Evolutionary conservation across 139 green algal species (phyloP), one percentile per base, ranked within the genome.

Genomic region (Pleodorina starrii): DNA sequence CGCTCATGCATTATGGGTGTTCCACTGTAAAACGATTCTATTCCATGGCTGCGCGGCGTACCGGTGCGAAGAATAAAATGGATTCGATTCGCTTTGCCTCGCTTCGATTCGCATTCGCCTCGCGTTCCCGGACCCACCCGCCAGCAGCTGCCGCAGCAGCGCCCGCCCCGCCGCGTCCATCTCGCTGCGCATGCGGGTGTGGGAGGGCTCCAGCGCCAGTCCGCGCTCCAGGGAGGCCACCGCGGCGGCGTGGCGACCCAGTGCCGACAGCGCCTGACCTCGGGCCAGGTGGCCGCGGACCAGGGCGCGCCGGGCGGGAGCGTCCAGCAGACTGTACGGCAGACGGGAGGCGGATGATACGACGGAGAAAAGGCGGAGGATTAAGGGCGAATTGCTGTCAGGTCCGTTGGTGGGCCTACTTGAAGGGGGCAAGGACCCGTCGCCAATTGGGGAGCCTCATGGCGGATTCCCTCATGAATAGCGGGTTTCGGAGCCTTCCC

Each of bases 221-320:
- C 91, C 95, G 32, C 92, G 78, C 84, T 95, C 85, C 68, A 93
- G 88, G 0, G 74, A 54, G 0, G 32, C n/a, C 5, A 84, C 59
- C 2, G 93, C 94, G 36, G 93, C 86, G 5, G 89, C 80, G 87
- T 92, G 85, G 2, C 85, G 51, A 5, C 88, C 59, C 46, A 97
- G 74, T 0, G 86, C 95, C 74, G 95, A 85, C 46, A 96, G 90
- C 29, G 95, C 96, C 25, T 90, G 73, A 19, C 94, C 95, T 57
- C 96, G 95, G 16, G 92, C 90, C 42, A 86, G 46, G 57, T 94
- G 93, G 6, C 92, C 85, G 74, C 96, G 97, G 32, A 96, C 74
- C 81, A 77, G 42, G 1, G 42, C 25, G 81, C 81, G 60, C 2
- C 9, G 60, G 42, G 43, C 2, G 40, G 59, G 6, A 0, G 54